Conservation (phyloP, 2,329 filamentous ascomycete species). For the Coleophoma crateriformis region DNA sequence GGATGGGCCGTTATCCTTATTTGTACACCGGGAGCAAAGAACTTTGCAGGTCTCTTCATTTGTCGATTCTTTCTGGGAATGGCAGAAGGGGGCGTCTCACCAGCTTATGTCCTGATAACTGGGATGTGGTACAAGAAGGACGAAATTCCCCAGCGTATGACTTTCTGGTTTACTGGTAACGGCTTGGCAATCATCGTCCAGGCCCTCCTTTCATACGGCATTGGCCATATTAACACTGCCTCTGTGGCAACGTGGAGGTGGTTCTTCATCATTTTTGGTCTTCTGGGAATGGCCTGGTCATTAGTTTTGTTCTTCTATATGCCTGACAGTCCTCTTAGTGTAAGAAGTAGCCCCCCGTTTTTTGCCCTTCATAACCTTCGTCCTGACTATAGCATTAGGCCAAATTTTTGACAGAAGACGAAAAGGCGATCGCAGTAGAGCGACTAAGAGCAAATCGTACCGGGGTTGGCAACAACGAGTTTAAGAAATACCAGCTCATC, state of each 20-base stretch:
- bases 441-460: constrained; percentile 34
- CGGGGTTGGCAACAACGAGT: constrained; percentile 18
- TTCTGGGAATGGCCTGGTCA: constrained; percentile 1
- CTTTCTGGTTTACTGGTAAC: constrained; percentile 52
- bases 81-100: constrained; percentile 4
- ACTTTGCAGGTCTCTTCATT: constrained; percentile 3
- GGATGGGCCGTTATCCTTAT: not conserved
- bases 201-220: constrained; percentile 44
- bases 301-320: constrained; percentile 37
- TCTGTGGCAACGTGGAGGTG: constrained; percentile 50
- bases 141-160: constrained; percentile 50
- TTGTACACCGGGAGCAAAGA: constrained; percentile 1
- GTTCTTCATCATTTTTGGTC: constrained; percentile 41
- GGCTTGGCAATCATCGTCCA: constrained; percentile 40
- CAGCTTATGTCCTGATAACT: constrained; percentile 39
- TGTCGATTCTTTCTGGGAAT: constrained; percentile 5
- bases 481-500: constrained; percentile 41
- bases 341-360: no score
- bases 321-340: constrained; percentile 36
- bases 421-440: constrained; percentile 47
- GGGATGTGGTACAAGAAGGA: constrained; percentile 45
- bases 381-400: constrained; percentile 27
- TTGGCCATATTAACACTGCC: constrained; percentile 43
- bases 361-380: no score
- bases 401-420: constrained; percentile 45